Percentiles rank a stretch among this genome's conserved stretches.
phyloP scores from a whole-genome alignment of 495 filamentous ascomycete genomes.

The Penicillium egyptiacum region DNA sequence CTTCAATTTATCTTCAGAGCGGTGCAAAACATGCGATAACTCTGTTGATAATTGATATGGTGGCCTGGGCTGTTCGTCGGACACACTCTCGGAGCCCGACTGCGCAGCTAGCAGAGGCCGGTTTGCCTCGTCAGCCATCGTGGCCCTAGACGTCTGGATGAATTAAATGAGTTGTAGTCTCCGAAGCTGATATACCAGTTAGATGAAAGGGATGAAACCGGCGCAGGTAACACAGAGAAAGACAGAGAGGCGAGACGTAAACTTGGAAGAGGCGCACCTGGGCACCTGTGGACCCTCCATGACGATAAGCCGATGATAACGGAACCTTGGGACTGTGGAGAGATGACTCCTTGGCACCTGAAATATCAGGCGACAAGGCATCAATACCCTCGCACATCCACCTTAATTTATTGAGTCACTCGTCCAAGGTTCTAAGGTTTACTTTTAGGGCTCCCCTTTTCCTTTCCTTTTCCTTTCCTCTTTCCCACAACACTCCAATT shows the following conservation, averaged over 20 bases:
- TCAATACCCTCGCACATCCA: conserved; percentile 8
- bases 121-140: conserved; percentile 41
- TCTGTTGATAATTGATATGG: conserved; percentile 6
- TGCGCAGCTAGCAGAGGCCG: conserved; percentile 32
- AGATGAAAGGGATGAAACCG: not conserved
- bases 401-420: conserved; percentile 26
- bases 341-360: conserved; percentile 11
- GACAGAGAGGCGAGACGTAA: conserved; percentile 1
- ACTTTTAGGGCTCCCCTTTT: not conserved
- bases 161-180: not conserved
- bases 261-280: conserved; percentile 10
- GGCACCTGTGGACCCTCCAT: conserved; percentile 17
- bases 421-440: conserved; percentile 3
- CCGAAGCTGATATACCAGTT: not conserved
- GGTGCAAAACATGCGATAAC: not conserved
- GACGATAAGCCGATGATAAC: conserved; percentile 30
- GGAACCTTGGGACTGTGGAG: conserved; percentile 26
- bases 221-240: not conserved
- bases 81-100: not conserved
- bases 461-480: not conserved
- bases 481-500: conserved; percentile 15
- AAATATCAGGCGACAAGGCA: conserved; percentile 9
- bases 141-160: conserved; percentile 19
- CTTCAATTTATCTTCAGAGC: not conserved
- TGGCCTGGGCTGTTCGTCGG: not conserved